Conservation (phyloP, 768 basidiomycete species). For the Suillus sp. region DNA sequence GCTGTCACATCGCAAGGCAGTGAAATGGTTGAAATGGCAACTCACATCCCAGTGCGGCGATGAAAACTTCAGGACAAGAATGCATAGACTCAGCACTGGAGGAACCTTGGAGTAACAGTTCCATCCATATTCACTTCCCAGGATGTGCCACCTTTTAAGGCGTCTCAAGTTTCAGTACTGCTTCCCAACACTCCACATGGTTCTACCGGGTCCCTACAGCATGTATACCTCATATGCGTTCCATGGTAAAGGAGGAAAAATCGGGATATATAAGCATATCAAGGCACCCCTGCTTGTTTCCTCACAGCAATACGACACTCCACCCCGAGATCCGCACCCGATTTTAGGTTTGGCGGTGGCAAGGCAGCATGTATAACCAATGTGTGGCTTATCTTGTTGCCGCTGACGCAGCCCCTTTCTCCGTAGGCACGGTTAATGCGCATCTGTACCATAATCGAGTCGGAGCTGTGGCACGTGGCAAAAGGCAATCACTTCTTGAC, state of each 20-base stretch:
- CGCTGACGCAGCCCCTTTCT: too few relatives aligned
- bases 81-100: neutral
- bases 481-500: neutral
- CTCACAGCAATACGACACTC: neutral
- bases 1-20: neutral
- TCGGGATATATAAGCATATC: neutral
- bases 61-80: neutral
- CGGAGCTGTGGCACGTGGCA: neutral
- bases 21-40: neutral
- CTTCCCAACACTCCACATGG: neutral
- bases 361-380: neutral
- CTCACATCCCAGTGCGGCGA: neutral
- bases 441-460: neutral
- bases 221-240: neutral
- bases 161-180: neutral
- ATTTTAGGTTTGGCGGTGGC: neutral
- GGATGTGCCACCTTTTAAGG: neutral
- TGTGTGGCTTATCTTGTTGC: neutral
- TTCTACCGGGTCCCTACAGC: neutral
- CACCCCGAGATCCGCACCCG: neutral
- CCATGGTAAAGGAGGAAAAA: neutral
- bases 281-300: neutral
- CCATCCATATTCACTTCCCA: neutral
- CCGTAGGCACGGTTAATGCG: neutral
- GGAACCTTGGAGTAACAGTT: too few relatives aligned